phyloP scores from a whole-genome alignment of 495 filamentous ascomycete species.

The Penicillium steckii region DNA sequence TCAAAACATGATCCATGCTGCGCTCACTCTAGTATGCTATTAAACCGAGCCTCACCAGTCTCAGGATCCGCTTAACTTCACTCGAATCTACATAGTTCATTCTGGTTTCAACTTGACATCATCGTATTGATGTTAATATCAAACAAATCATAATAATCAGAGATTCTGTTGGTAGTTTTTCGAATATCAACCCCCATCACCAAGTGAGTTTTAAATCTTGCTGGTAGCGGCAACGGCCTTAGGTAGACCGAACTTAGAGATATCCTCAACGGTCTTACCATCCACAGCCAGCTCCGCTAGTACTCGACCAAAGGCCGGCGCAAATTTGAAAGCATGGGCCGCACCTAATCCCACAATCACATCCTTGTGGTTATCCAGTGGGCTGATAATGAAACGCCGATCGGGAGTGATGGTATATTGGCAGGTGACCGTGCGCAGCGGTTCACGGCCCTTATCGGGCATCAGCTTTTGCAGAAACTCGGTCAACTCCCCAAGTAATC shows the following conservation, averaged over 20 bases:
- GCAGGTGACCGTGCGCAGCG: conserved; percentile 29
- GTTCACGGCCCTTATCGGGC: conserved; percentile 22
- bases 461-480: conserved; percentile 21
- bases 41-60: neutral
- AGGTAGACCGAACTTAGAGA: conserved; percentile 26
- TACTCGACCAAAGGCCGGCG: conserved; percentile 28
- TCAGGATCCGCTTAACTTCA: neutral
- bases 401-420: conserved; percentile 31
- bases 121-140: neutral
- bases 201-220: conserved; percentile 4
- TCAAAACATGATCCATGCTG: neutral
- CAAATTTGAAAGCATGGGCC: conserved; percentile 34
- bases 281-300: conserved; percentile 30
- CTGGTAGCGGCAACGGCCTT: conserved; percentile 2
- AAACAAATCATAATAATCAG: neutral
- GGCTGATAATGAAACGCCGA: conserved; percentile 28
- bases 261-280: conserved; percentile 27
- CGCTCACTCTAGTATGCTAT: neutral
- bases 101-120: neutral
- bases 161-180: neutral
- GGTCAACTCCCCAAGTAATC: conserved; percentile 19
- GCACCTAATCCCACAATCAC: conserved; percentile 29
- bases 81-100: neutral
- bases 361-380: conserved; percentile 20
- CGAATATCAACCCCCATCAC: neutral